phyloP scores from a whole-genome alignment of 805 yeast species.

The Saccharomycopsis sp. region DNA sequence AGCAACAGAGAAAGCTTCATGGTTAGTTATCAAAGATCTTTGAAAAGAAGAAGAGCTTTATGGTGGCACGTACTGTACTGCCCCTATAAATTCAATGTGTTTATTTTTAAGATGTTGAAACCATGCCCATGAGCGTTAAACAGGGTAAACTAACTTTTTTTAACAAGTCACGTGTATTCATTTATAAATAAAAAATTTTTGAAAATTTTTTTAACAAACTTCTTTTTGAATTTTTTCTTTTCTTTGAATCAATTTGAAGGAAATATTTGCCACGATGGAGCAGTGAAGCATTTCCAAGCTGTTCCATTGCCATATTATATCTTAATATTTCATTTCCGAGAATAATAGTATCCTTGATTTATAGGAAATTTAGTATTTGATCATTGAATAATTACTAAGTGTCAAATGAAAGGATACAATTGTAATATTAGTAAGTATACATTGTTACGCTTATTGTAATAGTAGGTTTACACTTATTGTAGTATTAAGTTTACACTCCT shows the following conservation, averaged over 20 bases:
- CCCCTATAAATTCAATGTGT: background rate
- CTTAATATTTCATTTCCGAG: slow-evolving; percentile 17
- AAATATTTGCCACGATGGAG: slow-evolving; percentile 19
- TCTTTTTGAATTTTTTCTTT: slow-evolving; percentile 6
- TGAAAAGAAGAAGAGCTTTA: too few species aligned
- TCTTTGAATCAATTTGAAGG: slow-evolving; percentile 18
- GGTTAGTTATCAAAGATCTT: background rate
- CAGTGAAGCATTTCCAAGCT: slow-evolving; percentile 9
- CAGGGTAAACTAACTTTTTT: background rate
- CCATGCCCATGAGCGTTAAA: background rate
- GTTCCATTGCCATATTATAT: slow-evolving; percentile 18
- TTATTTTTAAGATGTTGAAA: background rate
- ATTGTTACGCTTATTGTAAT: too few species aligned
- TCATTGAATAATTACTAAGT: slow-evolving; percentile 8
- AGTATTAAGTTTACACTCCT: background rate
- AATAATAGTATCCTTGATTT: slow-evolving; percentile 10
- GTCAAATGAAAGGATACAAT: slow-evolving; percentile 18
- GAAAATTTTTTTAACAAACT: too few species aligned
- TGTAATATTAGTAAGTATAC: too few species aligned
- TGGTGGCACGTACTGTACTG: too few species aligned
- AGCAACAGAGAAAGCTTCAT: background rate
- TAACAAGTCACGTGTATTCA: too few species aligned
- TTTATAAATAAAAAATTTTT: too few species aligned
- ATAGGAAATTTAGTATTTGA: slow-evolving; percentile 17
- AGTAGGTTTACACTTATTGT: background rate